These are phyloP conservation scores for Fistulifera pelliculosa DNA, from an alignment of 108 stramenopile genomes.

Conservation along the genomic window DNA sequence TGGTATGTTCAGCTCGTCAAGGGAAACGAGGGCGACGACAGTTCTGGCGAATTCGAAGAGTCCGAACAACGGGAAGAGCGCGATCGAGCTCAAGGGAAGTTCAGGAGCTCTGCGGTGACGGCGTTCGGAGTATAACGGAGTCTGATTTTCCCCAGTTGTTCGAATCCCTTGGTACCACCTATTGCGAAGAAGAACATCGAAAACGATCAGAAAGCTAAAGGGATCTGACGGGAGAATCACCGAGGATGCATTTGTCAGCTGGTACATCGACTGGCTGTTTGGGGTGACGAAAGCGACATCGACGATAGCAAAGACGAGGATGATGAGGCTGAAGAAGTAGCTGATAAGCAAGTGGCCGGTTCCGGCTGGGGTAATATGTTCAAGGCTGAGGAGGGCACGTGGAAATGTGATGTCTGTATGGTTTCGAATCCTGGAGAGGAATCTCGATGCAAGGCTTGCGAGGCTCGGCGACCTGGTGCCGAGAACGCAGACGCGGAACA, in stretches of 20 bases:
- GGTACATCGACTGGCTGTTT: conserved; percentile 87
- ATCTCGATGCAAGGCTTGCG: conserved; percentile 67
- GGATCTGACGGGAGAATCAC: conserved; percentile 4
- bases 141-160: conserved; percentile 62
- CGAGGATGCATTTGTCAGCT: conserved; percentile 51
- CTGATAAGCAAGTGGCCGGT: background rate
- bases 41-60: conserved; percentile 30
- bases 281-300: conserved; percentile 55
- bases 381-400: conserved; percentile 48
- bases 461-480: conserved; percentile 58
- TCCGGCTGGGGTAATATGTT: conserved; percentile 16
- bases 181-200: conserved; percentile 78
- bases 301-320: conserved; percentile 20
- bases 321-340: conserved; percentile 3
- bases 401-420: conserved; percentile 83
- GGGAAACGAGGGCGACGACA: conserved; percentile 27
- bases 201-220: conserved; percentile 51
- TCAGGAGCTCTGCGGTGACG: conserved; percentile 10
- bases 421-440: conserved; percentile 46
- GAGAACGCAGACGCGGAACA: conserved; percentile 5
- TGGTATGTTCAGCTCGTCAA: conserved; percentile 62
- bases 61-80: conserved; percentile 37
- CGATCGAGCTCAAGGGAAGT: conserved; percentile 40
- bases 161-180: conserved; percentile 75
- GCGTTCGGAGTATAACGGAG: conserved; percentile 17